phyloP scores from a whole-genome alignment of 768 basidiomycete genomes.

The Mycena leptocephala region DNA sequence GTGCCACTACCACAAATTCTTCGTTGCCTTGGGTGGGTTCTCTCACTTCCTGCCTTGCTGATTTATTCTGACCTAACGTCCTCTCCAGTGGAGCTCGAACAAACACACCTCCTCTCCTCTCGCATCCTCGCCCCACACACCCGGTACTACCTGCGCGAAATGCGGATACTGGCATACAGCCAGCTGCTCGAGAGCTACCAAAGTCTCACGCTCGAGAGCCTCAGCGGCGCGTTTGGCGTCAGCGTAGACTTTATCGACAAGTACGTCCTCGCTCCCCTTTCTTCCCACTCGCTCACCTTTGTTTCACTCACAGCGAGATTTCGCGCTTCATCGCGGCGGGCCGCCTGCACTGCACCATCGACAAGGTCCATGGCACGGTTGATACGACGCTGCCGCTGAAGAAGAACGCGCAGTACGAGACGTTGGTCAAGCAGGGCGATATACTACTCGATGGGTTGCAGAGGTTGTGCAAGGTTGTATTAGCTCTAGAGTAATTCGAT shows the following conservation, averaged over 20 bases:
- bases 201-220: constrained; percentile 89
- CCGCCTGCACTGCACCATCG: constrained; percentile 90
- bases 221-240: constrained; percentile 92
- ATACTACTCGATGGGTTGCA: constrained; percentile 90
- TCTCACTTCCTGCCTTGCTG: constrained; percentile 6
- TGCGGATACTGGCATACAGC: constrained; percentile 95
- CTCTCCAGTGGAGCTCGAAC: constrained; percentile 85
- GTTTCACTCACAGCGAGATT: constrained; percentile 74
- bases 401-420: constrained; percentile 92
- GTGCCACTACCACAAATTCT: constrained; percentile 96
- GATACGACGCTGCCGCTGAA: constrained; percentile 84
- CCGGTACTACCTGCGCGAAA: constrained; percentile 93
- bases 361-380: constrained; percentile 94
- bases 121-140: constrained; percentile 90
- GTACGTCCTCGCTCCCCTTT: constrained; percentile 70
- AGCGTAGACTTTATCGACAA: constrained; percentile 89
- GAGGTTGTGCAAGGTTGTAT: constrained; percentile 90
- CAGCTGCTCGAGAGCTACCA: constrained; percentile 95
- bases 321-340: constrained; percentile 93
- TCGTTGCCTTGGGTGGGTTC: constrained; percentile 83
- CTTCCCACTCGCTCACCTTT: background rate
- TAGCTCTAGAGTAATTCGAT: no score
- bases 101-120: constrained; percentile 88
- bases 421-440: constrained; percentile 95
- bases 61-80: background rate